Evolutionary conservation across 768 basidiomycete species (phyloP).

Genomic region (Tubosaeta brunneosetosa): DNA sequence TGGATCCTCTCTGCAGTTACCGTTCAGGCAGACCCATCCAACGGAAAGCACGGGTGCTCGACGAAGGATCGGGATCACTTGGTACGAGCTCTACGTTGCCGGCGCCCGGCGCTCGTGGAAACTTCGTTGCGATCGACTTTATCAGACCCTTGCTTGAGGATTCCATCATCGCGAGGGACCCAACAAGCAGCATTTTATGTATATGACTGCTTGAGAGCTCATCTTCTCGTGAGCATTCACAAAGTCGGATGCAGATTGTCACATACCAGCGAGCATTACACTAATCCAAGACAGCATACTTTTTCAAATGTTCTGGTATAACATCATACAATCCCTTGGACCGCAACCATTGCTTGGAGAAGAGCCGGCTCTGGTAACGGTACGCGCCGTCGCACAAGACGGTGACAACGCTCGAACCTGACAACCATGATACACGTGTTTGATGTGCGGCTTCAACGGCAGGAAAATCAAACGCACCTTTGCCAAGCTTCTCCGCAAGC

Average conservation of each 20-base stretch:
- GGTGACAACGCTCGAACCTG: slow-evolving; percentile 82
- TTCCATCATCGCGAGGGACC: too few species aligned
- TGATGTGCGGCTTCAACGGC: too few species aligned
- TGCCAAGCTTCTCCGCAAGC: slow-evolving; percentile 78
- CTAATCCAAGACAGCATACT: slow-evolving; percentile 84
- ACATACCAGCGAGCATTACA: neutral
- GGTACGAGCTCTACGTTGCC: too few species aligned
- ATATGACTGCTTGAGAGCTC: too few species aligned
- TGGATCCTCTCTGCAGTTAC: too few species aligned
- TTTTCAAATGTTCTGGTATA: slow-evolving; percentile 80
- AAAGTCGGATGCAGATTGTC: neutral
- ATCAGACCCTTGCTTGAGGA: too few species aligned
- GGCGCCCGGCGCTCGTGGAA: too few species aligned
- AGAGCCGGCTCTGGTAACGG: slow-evolving; percentile 92
- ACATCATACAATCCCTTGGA: slow-evolving; percentile 70
- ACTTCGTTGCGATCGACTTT: too few species aligned
- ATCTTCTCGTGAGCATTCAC: neutral
- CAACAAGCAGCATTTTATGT: too few species aligned
- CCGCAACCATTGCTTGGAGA: slow-evolving; percentile 89
- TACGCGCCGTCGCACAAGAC: slow-evolving; percentile 95
- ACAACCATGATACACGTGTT: neutral
- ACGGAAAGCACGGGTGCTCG: too few species aligned
- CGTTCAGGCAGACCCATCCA: too few species aligned
- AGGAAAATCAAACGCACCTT: slow-evolving; percentile 44
- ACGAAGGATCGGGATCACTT: too few species aligned